Percentiles rank a stretch among this genome's conserved stretches.
These are phyloP conservation scores for Amauroascus verrucosus DNA, from an alignment of 2,329 filamentous ascomycete species.

Conservation along the genomic window DNA sequence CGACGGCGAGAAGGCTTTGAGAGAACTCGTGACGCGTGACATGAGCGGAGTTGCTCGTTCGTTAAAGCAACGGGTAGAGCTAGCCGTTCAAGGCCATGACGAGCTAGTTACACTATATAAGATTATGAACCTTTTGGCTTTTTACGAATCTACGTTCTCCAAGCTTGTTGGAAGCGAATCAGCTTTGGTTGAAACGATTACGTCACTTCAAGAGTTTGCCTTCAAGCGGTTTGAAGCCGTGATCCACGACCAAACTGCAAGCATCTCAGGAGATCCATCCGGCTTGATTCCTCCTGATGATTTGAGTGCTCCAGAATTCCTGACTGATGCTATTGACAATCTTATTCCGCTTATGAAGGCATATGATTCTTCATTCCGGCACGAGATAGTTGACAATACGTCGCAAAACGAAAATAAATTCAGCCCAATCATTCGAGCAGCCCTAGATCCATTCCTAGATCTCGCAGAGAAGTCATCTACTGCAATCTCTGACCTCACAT, in stretches of 20 bases:
- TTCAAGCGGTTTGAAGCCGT: conserved; percentile 71
- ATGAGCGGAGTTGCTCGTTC: conserved; percentile 69
- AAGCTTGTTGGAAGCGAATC: conserved; percentile 64
- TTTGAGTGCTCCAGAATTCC: conserved; percentile 66
- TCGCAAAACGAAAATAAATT: conserved; percentile 58
- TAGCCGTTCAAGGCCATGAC: conserved; percentile 85
- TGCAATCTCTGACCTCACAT: conserved; percentile 28
- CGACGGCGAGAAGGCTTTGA: conserved; percentile 70
- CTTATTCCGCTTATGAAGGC: conserved; percentile 71
- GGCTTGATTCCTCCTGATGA: conserved; percentile 61
- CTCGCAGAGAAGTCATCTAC: conserved; percentile 47
- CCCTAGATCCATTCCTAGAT: conserved; percentile 74
- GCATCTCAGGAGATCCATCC: conserved; percentile 62
- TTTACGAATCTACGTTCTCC: conserved; percentile 77
- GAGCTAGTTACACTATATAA: conserved; percentile 83
- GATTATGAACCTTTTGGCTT: conserved; percentile 75
- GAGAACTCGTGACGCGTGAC: conserved; percentile 77
- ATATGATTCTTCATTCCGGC: conserved; percentile 66
- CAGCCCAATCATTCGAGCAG: conserved; percentile 61
- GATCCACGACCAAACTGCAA: conserved; percentile 59
- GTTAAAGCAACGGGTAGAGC: conserved; percentile 81
- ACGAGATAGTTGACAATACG: conserved; percentile 35
- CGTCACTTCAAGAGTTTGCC: conserved; percentile 61
- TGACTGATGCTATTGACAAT: conserved; percentile 68
- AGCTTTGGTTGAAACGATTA: conserved; percentile 57